Conservation (phyloP, 805 yeast genomes). For the Jamesozyma hellenica region DNA sequence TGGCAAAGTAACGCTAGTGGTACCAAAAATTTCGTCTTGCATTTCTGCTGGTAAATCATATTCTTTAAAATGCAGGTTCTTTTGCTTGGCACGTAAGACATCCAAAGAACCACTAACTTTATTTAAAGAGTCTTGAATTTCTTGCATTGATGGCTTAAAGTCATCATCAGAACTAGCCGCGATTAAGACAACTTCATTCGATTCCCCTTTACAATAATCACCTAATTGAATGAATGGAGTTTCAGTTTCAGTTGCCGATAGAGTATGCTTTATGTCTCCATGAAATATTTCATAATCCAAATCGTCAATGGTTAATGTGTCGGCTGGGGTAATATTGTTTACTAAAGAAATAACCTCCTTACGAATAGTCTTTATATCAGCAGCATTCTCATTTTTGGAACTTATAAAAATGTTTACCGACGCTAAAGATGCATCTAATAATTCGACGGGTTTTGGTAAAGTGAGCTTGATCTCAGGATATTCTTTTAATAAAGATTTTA, state of each 20-base stretch:
- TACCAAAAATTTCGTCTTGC: slow-evolving; percentile 36
- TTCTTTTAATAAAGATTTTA: slow-evolving; percentile 33
- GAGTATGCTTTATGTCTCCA: slow-evolving; percentile 20
- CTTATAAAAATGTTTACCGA: slow-evolving; percentile 48
- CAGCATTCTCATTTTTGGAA: slow-evolving; percentile 38
- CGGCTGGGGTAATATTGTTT: slow-evolving; percentile 60
- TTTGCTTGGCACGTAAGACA: slow-evolving; percentile 48
- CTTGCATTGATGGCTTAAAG: slow-evolving; percentile 60
- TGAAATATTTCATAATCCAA: slow-evolving; percentile 41
- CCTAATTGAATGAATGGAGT: slow-evolving; percentile 55
- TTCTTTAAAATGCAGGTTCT: slow-evolving; percentile 40
- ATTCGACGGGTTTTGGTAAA: slow-evolving; percentile 37
- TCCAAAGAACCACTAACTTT: slow-evolving; percentile 47
- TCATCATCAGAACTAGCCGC: slow-evolving; percentile 45
- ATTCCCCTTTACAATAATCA: slow-evolving; percentile 32
- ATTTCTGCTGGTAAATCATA: slow-evolving; percentile 43
- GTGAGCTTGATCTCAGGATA: slow-evolving; percentile 37
- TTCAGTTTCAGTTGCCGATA: slow-evolving; percentile 27
- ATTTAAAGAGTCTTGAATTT: slow-evolving; percentile 44
- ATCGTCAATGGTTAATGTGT: slow-evolving; percentile 48
- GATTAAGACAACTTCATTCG: slow-evolving; percentile 45
- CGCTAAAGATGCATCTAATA: slow-evolving; percentile 33
- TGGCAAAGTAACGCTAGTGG: slow-evolving; percentile 12
- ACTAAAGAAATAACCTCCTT: slow-evolving; percentile 64
- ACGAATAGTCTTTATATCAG: slow-evolving; percentile 53